Evolutionary conservation across 2,329 filamentous ascomycete genomes (phyloP).

Genomic region (Cercospora sp.): DNA sequence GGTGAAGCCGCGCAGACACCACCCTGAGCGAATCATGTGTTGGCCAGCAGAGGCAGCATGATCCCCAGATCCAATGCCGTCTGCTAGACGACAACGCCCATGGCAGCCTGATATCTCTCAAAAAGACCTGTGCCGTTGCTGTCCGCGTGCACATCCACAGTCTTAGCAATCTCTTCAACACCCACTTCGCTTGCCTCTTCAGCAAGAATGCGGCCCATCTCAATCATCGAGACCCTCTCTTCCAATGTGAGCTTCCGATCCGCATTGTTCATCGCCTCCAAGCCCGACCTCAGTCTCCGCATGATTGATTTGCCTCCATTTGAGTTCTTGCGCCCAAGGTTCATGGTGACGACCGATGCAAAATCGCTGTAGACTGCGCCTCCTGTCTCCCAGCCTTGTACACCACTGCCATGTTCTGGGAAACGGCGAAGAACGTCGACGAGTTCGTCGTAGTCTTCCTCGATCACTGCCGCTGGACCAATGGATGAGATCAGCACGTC

Average conservation of each 20-base stretch:
- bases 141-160: constrained; percentile 37
- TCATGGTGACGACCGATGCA: constrained; percentile 24
- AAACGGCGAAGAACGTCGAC: constrained; percentile 72
- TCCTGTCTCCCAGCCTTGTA: constrained; percentile 70
- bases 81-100: constrained; percentile 73
- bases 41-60: neutral
- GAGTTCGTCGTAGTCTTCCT: constrained; percentile 72
- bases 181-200: constrained; percentile 56
- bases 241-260: constrained; percentile 50
- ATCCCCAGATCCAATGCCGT: constrained; percentile 1
- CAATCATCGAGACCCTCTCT: constrained; percentile 70
- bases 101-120: constrained; percentile 60
- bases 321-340: constrained; percentile 35
- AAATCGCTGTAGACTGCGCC: constrained; percentile 68
- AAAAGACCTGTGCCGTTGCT: constrained; percentile 44
- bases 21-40: neutral
- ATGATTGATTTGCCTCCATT: constrained; percentile 34
- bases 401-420: constrained; percentile 46
- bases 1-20: neutral
- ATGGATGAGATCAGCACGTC: constrained; percentile 77
- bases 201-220: constrained; percentile 76
- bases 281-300: constrained; percentile 38
- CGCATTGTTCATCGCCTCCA: constrained; percentile 43
- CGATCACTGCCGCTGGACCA: constrained; percentile 78
- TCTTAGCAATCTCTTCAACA: constrained; percentile 8